A percentile compares a stretch with the other conserved stretches of the same genome.
phyloP scores from a whole-genome alignment of 352 stramenopile species.

The Phytophthora idaei region DNA sequence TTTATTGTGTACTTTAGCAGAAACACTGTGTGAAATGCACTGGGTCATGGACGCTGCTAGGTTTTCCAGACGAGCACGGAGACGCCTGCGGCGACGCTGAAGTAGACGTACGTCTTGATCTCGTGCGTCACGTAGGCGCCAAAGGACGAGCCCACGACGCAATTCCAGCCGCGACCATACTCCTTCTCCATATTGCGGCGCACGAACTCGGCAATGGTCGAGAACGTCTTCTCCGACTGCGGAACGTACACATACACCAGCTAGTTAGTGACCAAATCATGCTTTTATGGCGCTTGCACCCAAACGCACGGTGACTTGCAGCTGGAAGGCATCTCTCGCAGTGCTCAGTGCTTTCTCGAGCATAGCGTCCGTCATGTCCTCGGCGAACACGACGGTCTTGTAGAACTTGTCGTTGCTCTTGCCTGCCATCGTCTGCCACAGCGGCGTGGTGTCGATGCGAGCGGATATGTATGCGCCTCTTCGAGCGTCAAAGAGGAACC shows the following conservation, averaged over 20 bases:
- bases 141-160: slow-evolving; percentile 91
- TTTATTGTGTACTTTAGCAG: slow-evolving; percentile 18
- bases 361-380: slow-evolving; percentile 96
- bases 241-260: neutral
- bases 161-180: slow-evolving; percentile 93
- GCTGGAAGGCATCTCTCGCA: slow-evolving; percentile 91
- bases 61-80: slow-evolving; percentile 93
- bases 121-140: slow-evolving; percentile 95
- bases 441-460: neutral
- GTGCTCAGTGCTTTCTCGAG: slow-evolving; percentile 90
- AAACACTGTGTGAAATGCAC: neutral
- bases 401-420: slow-evolving; percentile 89
- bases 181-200: slow-evolving; percentile 93
- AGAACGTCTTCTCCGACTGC: slow-evolving; percentile 92
- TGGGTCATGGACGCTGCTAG: slow-evolving; percentile 27
- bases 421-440: slow-evolving; percentile 41
- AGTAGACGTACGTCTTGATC: slow-evolving; percentile 97
- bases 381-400: slow-evolving; percentile 93
- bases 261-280: neutral
- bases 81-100: slow-evolving; percentile 91
- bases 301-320: slow-evolving; percentile 72
- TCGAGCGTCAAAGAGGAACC: neutral
- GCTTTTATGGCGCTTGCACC: neutral
- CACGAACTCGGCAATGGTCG: slow-evolving; percentile 91
- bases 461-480: slow-evolving; percentile 13